Conservation (phyloP, 2,329 filamentous ascomycete genomes). For the Venturia nashicola region DNA sequence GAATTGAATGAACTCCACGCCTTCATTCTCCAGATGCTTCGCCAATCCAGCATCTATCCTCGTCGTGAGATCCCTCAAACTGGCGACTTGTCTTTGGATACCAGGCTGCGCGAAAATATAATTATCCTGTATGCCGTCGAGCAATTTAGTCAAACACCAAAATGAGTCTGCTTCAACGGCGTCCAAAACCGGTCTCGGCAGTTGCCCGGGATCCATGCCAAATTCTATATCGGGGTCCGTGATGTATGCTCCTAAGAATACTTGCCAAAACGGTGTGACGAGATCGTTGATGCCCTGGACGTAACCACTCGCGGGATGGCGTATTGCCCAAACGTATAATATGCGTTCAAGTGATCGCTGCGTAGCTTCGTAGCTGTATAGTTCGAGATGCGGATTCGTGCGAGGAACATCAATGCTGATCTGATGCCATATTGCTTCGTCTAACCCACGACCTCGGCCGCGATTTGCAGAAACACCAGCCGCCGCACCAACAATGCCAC, state of each 20-base stretch:
- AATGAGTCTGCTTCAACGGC: conserved; percentile 97
- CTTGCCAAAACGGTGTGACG: conserved; percentile 95
- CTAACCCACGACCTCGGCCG: conserved; percentile 61
- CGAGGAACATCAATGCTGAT: conserved; percentile 97
- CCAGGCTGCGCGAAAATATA: conserved; percentile 97
- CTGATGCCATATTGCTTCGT: conserved; percentile 98
- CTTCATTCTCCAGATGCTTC: conserved; percentile 79
- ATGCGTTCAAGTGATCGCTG: conserved; percentile 90
- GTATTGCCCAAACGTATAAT: conserved; percentile 92
- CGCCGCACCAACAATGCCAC: conserved; percentile 40
- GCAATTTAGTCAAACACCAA: conserved; percentile 93
- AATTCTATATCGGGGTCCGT: conserved; percentile 85
- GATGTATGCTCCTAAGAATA: conserved; percentile 89
- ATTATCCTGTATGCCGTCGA: conserved; percentile 98
- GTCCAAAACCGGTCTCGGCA: conserved; percentile 82
- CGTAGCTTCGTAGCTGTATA: conserved; percentile 93
- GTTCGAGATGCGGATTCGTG: conserved; percentile 88
- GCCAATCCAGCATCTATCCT: conserved; percentile 76
- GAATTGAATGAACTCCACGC: conserved; percentile 98
- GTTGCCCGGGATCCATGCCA: conserved; percentile 92
- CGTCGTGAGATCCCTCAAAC: conserved; percentile 77
- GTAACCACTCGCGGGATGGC: conserved; percentile 93
- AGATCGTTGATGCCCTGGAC: conserved; percentile 98
- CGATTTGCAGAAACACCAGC: conserved; percentile 37
- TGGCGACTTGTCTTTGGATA: conserved; percentile 85